These are phyloP conservation scores for Tremella fuciformis DNA, from an alignment of 768 basidiomycete genomes.

Conservation along the genomic window DNA sequence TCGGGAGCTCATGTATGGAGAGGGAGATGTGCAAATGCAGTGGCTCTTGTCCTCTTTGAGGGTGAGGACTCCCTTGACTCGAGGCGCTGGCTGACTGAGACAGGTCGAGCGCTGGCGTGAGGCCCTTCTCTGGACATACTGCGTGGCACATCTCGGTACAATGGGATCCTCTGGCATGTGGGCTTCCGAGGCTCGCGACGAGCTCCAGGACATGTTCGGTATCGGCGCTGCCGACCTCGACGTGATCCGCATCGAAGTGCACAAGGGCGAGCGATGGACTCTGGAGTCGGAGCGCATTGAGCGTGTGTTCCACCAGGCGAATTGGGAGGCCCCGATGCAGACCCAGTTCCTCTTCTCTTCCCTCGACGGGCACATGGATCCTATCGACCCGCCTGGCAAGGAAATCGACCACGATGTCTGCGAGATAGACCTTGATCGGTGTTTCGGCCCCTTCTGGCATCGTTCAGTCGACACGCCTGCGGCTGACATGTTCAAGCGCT, in stretches of 20 bases:
- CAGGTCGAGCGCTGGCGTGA: conserved; percentile 49
- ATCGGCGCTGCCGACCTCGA: conserved; percentile 30
- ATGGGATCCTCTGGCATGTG: conserved; percentile 25
- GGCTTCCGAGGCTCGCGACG: conserved; percentile 28
- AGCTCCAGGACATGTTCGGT: conserved; percentile 40
- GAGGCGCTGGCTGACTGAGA: conserved; percentile 7
- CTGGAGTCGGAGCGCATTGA: conserved; percentile 33
- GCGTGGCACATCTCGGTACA: conserved; percentile 39
- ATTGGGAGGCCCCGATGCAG: conserved; percentile 44
- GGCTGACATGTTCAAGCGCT: conserved; percentile 47
- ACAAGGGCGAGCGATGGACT: conserved; percentile 41
- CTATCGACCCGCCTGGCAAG: conserved; percentile 25
- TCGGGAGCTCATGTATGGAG: conserved; percentile 39
- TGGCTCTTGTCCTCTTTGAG: conserved; percentile 42
- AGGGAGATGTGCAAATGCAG: conserved; percentile 48
- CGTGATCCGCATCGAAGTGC: conserved; percentile 39
- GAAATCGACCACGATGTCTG: conserved; percentile 18
- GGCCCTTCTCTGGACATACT: conserved; percentile 50
- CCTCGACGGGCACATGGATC: conserved; percentile 48
- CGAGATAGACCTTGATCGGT: conserved; percentile 42
- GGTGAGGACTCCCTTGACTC: conserved; percentile 15
- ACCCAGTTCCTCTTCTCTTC: conserved; percentile 50
- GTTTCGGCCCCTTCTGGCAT: conserved; percentile 49
- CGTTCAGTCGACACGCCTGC: conserved; percentile 24
- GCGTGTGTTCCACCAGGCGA: conserved; percentile 34